A percentile compares a stretch with the other conserved stretches of the same genome.
Conservation (phyloP, 305 asterid genomes). For the Fraxinus baroniana region DNA sequence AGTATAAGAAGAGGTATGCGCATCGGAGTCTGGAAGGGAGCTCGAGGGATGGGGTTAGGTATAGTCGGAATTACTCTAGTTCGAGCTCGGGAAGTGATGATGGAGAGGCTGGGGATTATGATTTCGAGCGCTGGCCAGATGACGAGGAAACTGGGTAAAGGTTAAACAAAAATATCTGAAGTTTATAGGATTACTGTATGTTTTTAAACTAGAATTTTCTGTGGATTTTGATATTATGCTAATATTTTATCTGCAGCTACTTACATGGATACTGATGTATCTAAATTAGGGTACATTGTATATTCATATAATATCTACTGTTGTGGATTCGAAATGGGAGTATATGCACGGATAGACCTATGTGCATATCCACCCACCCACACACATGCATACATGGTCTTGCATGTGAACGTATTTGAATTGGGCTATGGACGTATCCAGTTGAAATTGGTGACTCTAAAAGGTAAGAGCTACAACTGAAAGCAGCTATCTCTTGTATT, state of each 20-base stretch:
- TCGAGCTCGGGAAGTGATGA: conserved; percentile 48
- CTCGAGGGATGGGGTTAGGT: conserved; percentile 34
- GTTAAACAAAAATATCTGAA: background rate
- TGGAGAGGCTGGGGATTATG: conserved; percentile 30
- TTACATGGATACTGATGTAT: conserved; percentile 3
- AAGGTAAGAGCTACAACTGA: background rate
- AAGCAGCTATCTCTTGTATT: background rate
- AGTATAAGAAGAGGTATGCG: conserved; percentile 56
- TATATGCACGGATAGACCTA: background rate
- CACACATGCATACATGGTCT: background rate
- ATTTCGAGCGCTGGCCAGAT: conserved; percentile 34
- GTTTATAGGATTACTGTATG: background rate
- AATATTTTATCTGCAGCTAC: background rate
- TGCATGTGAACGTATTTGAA: background rate
- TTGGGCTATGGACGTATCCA: background rate
- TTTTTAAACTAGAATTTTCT: background rate
- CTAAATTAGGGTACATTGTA: background rate
- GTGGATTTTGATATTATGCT: background rate
- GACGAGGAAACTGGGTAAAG: conserved; percentile 42
- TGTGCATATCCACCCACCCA: background rate
- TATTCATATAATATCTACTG: background rate
- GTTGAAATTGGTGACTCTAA: background rate
- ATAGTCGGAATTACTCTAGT: conserved; percentile 42
- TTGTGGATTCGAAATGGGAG: conserved; percentile 5
- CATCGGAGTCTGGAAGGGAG: conserved; percentile 31